A percentile compares a stretch with the other conserved stretches of the same genome.
Conservation (phyloP, 2,329 filamentous ascomycete genomes). For the Phyllosticta paracitricarpa region DNA sequence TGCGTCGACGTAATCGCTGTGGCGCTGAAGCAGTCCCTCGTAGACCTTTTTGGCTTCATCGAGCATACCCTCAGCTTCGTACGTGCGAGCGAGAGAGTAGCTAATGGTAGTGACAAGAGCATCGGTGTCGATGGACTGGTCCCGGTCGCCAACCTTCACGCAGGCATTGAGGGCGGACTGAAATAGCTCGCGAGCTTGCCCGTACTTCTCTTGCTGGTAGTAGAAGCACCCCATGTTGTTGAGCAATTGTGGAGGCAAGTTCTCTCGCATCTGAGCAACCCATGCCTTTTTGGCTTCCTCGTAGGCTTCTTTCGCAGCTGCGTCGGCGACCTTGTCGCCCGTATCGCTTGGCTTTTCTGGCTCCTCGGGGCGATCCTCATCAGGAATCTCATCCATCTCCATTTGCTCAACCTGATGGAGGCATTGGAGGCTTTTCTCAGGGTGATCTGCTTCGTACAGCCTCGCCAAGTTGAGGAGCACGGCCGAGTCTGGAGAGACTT, state of each 20-base stretch:
- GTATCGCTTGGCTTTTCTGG: constrained; percentile 36
- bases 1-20: constrained; percentile 88
- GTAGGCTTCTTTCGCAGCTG: constrained; percentile 15
- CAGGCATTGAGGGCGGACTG: constrained; percentile 86
- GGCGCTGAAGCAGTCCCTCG: constrained; percentile 71
- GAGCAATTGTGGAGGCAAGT: constrained; percentile 77
- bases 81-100: constrained; percentile 89
- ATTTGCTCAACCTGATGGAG: constrained; percentile 86
- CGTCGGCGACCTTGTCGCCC: constrained; percentile 23
- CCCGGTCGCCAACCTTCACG: constrained; percentile 66
- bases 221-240: constrained; percentile 98
- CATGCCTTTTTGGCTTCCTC: constrained; percentile 44
- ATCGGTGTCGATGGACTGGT: constrained; percentile 72
- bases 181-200: constrained; percentile 74
- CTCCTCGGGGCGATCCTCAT: constrained; percentile 42
- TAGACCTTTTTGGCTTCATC: constrained; percentile 85
- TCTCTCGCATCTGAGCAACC: constrained; percentile 51
- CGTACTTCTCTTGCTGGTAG: constrained; percentile 75
- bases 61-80: constrained; percentile 71
- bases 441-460: constrained; percentile 74
- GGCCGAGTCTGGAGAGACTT: constrained; percentile 67
- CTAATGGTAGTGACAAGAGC: constrained; percentile 91
- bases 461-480: constrained; percentile 87
- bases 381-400: constrained; percentile 67
- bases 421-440: constrained; percentile 87